Evolutionary conservation across 495 filamentous ascomycete genomes (phyloP).

Genomic region (Trichoderma reesei): DNA sequence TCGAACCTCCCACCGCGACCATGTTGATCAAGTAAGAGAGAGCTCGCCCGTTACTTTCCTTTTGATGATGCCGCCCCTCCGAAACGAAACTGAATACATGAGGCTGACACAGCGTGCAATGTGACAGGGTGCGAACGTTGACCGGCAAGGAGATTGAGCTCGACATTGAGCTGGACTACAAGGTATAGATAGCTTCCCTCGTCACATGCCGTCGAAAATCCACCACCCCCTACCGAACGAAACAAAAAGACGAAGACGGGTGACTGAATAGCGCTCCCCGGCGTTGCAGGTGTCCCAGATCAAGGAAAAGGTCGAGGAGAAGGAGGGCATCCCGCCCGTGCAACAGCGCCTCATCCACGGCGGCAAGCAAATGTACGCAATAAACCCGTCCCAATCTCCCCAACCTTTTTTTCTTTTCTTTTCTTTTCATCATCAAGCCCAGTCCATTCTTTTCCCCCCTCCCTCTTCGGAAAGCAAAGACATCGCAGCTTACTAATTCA

Average conservation of each 20-base stretch:
- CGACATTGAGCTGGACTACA: conserved; percentile 86
- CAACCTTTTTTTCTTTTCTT: no score
- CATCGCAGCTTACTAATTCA: background rate
- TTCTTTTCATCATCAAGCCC: background rate
- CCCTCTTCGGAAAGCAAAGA: background rate
- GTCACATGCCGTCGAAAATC: background rate
- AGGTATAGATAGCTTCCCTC: conserved; percentile 40
- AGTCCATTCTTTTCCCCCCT: background rate
- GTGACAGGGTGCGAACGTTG: conserved; percentile 82
- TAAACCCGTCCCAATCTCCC: background rate
- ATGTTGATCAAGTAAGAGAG: conserved; percentile 12
- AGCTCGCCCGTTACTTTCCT: background rate
- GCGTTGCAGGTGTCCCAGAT: conserved; percentile 68
- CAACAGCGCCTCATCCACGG: conserved; percentile 94
- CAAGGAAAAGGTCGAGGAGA: conserved; percentile 98
- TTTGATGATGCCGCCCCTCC: background rate
- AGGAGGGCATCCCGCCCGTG: conserved; percentile 94
- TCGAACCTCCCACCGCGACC: background rate
- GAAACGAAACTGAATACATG: background rate
- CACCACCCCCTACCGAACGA: no score
- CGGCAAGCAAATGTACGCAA: conserved; percentile 88
- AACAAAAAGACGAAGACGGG: background rate
- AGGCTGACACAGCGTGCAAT: background rate
- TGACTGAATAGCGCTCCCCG: background rate
- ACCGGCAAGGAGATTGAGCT: conserved; percentile 98